phyloP scores from a whole-genome alignment of 129 eudicot genomes.

The Pittosporum tobira region DNA sequence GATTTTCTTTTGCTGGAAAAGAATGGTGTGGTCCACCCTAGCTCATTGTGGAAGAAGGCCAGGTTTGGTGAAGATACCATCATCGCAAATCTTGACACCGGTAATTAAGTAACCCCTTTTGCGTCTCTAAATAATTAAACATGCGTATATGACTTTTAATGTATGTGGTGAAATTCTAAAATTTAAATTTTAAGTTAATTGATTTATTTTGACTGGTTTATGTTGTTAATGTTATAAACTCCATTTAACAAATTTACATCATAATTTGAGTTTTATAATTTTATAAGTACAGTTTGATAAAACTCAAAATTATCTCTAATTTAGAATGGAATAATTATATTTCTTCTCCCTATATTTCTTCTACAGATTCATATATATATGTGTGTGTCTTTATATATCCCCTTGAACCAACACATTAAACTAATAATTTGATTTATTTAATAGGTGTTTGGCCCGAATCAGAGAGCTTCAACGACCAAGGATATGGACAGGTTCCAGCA shows the following conservation, averaged over 20 bases:
- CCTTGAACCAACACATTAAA: not conserved
- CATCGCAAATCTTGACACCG: conserved; percentile 73
- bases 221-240: too few species aligned
- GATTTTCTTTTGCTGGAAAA: conserved; percentile 52
- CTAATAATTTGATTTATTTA: not conserved
- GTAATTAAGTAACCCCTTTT: conserved; percentile 18
- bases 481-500: conserved; percentile 61
- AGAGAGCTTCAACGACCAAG: conserved; percentile 51
- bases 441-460: conserved; percentile 94
- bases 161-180: too few species aligned
- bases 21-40: conserved; percentile 24
- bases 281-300: too few species aligned
- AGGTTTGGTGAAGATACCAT: conserved; percentile 69
- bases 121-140: too few species aligned
- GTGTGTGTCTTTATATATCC: not conserved
- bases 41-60: conserved; percentile 63
- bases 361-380: not conserved
- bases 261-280: too few species aligned
- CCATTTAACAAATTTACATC: too few species aligned
- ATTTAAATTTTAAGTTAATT: too few species aligned
- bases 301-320: too few species aligned
- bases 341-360: not conserved
- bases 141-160: too few species aligned
- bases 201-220: too few species aligned
- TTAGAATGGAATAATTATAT: too few species aligned